Conservation (phyloP, 2,329 filamentous ascomycete species). For the Xylariaceae sp. region DNA sequence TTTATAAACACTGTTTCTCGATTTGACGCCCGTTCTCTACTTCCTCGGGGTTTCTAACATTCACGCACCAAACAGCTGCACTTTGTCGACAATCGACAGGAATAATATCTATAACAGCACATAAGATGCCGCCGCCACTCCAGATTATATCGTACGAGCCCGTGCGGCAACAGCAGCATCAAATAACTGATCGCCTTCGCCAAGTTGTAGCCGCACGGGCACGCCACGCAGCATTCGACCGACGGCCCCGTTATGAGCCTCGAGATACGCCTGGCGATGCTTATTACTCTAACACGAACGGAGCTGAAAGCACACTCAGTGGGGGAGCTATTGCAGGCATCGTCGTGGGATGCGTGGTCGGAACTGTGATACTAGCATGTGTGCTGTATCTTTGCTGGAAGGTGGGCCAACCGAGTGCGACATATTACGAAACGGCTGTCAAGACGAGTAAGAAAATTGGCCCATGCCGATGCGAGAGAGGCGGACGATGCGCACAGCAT, state of each 20-base stretch:
- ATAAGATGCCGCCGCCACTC: neutral
- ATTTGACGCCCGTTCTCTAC: no score
- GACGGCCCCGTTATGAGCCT: neutral
- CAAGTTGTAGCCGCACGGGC: neutral
- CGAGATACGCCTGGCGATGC: neutral
- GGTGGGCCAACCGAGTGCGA: slow-evolving; percentile 3
- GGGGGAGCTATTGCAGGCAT: neutral
- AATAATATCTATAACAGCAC: no score
- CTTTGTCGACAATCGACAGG: no score
- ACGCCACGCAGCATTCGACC: neutral
- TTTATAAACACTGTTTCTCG: neutral
- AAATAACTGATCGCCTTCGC: neutral
- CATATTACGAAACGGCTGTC: slow-evolving; percentile 12
- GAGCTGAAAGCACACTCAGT: neutral
- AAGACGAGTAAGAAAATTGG: neutral
- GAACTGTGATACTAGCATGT: neutral
- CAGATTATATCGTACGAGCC: neutral
- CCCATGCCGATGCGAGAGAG: neutral
- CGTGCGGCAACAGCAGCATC: neutral
- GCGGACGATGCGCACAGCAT: neutral
- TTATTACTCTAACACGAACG: neutral
- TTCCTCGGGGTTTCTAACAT: no score
- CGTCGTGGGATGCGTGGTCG: slow-evolving; percentile 4
- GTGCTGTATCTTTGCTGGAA: slow-evolving; percentile 10
- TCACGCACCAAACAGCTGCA: no score